Evolutionary conservation across 805 yeast species (phyloP), one percentile per base, ranked within the genome.

Genomic region (Kuraishia hungarica): DNA sequence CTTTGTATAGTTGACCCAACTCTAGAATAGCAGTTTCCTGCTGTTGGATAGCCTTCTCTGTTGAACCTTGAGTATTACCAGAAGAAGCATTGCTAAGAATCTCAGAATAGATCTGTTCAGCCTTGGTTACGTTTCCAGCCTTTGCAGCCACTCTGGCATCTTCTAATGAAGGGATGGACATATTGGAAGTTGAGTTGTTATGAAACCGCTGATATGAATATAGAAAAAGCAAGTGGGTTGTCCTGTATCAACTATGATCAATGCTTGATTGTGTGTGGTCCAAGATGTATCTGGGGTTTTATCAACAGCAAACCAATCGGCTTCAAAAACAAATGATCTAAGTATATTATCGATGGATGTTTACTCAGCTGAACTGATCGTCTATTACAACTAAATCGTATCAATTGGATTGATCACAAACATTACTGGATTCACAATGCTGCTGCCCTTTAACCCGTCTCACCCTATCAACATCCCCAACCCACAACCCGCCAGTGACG

Each of bases 21-120:
- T 87, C 94, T 52, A 82, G 67, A 51, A 93, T 83, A 39, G 94
- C 84, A 11, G 75, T 61, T 66, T 91, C 97, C 69, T 83, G 83
- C 53, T 74, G 73, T 57, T 80, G 83, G 53, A 77, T 73, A 11
- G 70, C 59, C 59, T 71, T 67, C 55, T 79, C 84, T 13, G 43
- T 35, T 10, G 43, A 35, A 50, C 69, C 20, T 24, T 50, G 21
- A 22, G 39, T 48, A 19, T 47, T 15, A 51, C 29, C 28, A 20
- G 22, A 19, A n/a, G 51, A 46, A 20, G 21, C 15, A 8, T 66
- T 62, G 20, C 65, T 61, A 57, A 89, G 72, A 23, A 87, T 71
- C 54, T 75, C 73, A 55, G 73, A 66, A 68, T 86, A 90, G 35
- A 79, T 69, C 39, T 69, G 59, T 66, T 87, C 96, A 0, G 96